Base-by-base conservation (phyloP, 176 grass and related monocot species). In the Carex littledalei region DNA sequence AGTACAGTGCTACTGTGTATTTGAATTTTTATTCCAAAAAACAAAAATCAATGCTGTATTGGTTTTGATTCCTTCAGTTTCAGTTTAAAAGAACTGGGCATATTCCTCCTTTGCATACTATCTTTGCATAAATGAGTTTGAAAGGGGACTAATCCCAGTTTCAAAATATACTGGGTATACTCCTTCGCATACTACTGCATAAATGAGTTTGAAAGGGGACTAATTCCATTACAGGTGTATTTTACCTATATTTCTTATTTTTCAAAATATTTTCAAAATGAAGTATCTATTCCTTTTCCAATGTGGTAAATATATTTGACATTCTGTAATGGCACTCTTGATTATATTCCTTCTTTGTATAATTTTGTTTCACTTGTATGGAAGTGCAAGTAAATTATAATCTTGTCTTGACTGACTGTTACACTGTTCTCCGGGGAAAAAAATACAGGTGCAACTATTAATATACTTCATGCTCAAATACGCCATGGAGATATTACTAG, bases 401-500 rank as follows among this genome's bases (percentile, higher is more conserved):
- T 9, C 22, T 78, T 17, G 24, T 57, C 50, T 34, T 35, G 2
- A 78, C 74, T 57, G 50, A 78, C 74, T 55, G 49, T 31, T 18
- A 78, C 52, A 31, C 26, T 34, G 16, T 15, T 14, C 10, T 78
- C 26, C 3, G 73, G 47, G 1, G 0, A 56, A 78, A 78, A 54
- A 78, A 72, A 72, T 45, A 78, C 78, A 99, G 96, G 96, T 99
- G 78, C 96, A 95, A 67, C 72, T 99, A 63, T 87, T 99, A 79
- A 99, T 94, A 88, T 99, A 99, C 77, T 99, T 99, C 87, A 99
- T 99, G 96, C 93, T 99, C 81, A 99, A 99, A 85, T 99, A 95
- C 12, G 93, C 96, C 1, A 99, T 99, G 96, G 96, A 99, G 86
- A 94, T 99, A 86, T 86, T 95, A 86, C 90, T 99, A 80, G 91